Percentiles rank a stretch among this genome's conserved stretches.
phyloP scores from a whole-genome alignment of 441 rosid species.

The Pelargonium citronellum region DNA sequence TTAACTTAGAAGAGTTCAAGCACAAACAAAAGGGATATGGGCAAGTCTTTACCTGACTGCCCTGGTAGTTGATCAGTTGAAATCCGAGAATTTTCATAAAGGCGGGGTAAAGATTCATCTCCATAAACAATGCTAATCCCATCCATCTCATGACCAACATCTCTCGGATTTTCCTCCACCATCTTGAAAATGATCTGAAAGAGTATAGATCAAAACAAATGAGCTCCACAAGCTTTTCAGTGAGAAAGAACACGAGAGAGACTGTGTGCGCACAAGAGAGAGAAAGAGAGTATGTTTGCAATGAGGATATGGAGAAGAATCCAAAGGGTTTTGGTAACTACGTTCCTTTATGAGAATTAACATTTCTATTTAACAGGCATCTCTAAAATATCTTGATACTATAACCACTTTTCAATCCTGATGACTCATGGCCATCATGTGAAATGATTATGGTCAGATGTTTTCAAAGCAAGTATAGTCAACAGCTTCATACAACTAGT shows the following conservation, averaged over 20 bases:
- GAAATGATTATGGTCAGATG: not conserved
- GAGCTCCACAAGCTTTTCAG: not conserved
- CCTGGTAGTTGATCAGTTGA: conserved; percentile 10
- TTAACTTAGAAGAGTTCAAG: not conserved
- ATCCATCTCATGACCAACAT: conserved; percentile 17
- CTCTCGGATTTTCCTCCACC: conserved; percentile 17
- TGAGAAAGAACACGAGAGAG: not conserved
- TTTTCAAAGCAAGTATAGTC: not conserved
- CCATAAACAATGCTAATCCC: conserved; percentile 13
- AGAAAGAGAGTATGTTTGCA: no score
- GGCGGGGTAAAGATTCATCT: conserved; percentile 14
- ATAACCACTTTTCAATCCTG: not conserved
- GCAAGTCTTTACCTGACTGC: conserved; percentile 10
- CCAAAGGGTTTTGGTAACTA: not conserved
- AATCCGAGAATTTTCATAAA: conserved; percentile 14
- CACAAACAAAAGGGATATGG: not conserved
- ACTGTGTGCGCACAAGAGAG: no score
- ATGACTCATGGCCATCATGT: not conserved
- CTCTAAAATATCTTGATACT: not conserved
- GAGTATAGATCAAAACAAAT: not conserved
- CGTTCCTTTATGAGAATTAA: not conserved
- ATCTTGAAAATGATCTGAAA: conserved; percentile 17
- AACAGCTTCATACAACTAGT: not conserved
- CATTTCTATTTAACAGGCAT: not conserved
- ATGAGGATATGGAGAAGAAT: not conserved